A percentile compares a stretch with the other conserved stretches of the same genome.
Conservation (phyloP, 345 rosid species). For the Boechera retrofracta region DNA sequence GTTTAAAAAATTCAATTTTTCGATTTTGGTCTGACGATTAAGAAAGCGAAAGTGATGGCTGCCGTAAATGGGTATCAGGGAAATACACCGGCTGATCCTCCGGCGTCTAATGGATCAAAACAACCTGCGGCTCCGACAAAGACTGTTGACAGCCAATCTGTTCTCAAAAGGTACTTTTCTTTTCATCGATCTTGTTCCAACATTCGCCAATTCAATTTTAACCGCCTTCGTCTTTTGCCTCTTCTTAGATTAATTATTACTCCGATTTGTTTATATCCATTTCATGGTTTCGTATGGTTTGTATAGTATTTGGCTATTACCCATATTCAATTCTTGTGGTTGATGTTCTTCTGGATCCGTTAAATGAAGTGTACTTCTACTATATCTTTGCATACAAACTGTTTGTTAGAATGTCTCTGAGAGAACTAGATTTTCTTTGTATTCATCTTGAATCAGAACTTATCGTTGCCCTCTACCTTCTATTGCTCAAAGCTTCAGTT, state of each 20-base stretch:
- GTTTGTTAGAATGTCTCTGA: conserved; percentile 34
- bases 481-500: conserved; percentile 15
- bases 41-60: conserved; percentile 53
- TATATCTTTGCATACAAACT: conserved; percentile 6
- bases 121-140: conserved; percentile 62
- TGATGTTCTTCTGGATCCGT: neutral
- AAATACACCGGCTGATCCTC: conserved; percentile 62
- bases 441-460: neutral
- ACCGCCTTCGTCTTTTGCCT: neutral
- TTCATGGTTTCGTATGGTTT: neutral
- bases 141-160: conserved; percentile 79
- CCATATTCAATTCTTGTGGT: neutral
- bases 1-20: neutral
- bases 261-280: neutral
- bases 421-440: neutral
- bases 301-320: neutral
- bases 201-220: neutral
- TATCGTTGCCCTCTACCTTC: neutral
- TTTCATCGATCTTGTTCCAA: neutral
- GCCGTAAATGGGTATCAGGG: conserved; percentile 72
- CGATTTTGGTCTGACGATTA: conserved; percentile 1
- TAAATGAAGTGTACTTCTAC: neutral
- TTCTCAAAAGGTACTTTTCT: conserved; percentile 54
- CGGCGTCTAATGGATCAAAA: conserved; percentile 54
- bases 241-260: neutral